phyloP scores from a whole-genome alignment of 345 rosid species.

The Schrenkiella parvula region DNA sequence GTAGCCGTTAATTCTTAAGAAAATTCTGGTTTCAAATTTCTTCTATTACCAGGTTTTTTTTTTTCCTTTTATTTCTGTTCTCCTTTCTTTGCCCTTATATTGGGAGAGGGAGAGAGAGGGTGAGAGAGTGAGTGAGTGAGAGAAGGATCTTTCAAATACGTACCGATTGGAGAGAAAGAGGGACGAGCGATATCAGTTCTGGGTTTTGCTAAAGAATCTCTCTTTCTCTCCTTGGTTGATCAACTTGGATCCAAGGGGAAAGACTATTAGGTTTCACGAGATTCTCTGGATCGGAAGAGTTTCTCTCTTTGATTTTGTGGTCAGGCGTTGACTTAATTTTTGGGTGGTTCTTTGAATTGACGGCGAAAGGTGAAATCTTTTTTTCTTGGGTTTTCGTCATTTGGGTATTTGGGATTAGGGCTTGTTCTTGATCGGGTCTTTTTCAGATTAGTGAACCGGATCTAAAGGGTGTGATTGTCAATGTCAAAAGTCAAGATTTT shows the following conservation, averaged over 20 bases:
- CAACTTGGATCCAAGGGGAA: constrained; percentile 3
- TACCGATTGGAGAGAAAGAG: constrained; percentile 31
- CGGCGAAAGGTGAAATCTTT: constrained; percentile 26
- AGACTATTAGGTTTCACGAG: constrained; percentile 1
- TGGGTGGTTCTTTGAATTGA: constrained; percentile 22
- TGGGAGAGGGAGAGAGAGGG: background rate
- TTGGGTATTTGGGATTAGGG: constrained; percentile 24
- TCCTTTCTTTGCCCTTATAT: background rate
- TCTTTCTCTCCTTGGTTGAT: constrained; percentile 37
- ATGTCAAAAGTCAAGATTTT: background rate
- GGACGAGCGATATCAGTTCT: constrained; percentile 6
- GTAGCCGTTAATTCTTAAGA: constrained; percentile 73
- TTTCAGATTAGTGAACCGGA: constrained; percentile 14
- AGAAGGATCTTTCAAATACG: constrained; percentile 20
- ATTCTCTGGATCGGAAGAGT: background rate
- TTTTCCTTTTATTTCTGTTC: background rate
- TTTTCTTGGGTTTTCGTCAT: constrained; percentile 6
- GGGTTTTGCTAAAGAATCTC: constrained; percentile 37
- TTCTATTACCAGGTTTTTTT: background rate
- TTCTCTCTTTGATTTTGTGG: background rate
- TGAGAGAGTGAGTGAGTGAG: constrained; percentile 3
- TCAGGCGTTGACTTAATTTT: constrained; percentile 13
- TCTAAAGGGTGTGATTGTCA: constrained; percentile 1
- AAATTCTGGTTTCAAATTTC: constrained; percentile 29
- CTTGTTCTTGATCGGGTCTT: constrained; percentile 35